phyloP scores from a whole-genome alignment of 2,329 filamentous ascomycete genomes.

The Fusarium mexicanum region DNA sequence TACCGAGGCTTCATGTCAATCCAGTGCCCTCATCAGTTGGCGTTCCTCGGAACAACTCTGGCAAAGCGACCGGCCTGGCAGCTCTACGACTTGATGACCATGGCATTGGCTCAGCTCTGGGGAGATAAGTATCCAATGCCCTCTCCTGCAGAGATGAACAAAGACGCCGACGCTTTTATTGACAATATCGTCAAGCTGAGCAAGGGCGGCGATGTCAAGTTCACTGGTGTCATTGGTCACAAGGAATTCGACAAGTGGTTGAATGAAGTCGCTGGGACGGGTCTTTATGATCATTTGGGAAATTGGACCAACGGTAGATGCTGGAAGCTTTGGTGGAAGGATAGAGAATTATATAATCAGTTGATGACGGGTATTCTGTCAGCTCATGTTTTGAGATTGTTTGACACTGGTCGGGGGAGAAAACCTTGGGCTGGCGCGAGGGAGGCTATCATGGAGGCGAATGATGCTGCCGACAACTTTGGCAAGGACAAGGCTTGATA shows the following conservation, averaged over 20 bases:
- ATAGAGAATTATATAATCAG: background rate
- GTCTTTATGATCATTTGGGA: background rate
- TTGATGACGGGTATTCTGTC: background rate
- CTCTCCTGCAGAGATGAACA: background rate
- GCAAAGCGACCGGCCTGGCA: background rate
- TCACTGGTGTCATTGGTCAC: background rate
- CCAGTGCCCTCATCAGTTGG: background rate
- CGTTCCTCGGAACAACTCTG: background rate
- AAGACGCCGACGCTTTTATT: background rate
- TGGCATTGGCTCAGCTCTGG: background rate
- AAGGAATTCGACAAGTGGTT: background rate
- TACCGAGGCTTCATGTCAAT: background rate
- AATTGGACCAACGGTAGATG: background rate
- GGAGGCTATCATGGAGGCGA: background rate
- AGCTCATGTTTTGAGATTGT: background rate
- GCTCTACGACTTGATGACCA: background rate
- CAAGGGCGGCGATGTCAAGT: background rate
- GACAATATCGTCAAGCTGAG: background rate
- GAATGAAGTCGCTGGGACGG: background rate
- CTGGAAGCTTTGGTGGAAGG: background rate
- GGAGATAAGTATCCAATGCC: background rate
- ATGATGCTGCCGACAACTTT: background rate
- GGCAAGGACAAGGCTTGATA: background rate
- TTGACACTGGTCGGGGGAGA: background rate
- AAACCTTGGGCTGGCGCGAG: background rate